A percentile compares a stretch with the other conserved stretches of the same genome.
phyloP scores from a whole-genome alignment of 1,284 basidiomycete genomes.

The Boletus sp. region DNA sequence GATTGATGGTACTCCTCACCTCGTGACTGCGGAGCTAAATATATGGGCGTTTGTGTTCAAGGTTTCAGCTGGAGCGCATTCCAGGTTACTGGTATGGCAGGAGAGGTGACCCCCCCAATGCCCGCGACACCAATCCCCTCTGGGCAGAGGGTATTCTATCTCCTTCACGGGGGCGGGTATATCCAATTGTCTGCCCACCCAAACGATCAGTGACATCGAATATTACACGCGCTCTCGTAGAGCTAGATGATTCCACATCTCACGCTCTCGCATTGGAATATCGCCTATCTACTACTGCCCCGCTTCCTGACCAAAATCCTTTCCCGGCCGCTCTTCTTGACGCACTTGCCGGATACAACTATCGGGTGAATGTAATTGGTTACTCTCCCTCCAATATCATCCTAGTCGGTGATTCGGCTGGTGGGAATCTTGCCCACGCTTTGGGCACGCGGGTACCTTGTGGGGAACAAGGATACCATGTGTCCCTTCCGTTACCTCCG shows the following conservation, averaged over 20 bases:
- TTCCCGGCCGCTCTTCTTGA: constrained; percentile 58
- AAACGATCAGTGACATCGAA: constrained; percentile 16
- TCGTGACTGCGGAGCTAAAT: constrained; percentile 50
- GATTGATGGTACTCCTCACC: constrained; percentile 46
- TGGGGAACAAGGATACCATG: constrained; percentile 22
- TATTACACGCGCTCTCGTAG: constrained; percentile 29
- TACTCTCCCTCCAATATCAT: constrained; percentile 50
- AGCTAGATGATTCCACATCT: constrained; percentile 18
- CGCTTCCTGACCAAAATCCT: constrained; percentile 28
- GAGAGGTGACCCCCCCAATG: constrained; percentile 31
- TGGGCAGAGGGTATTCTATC: constrained; percentile 48
- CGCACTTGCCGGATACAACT: constrained; percentile 50
- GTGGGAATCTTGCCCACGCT: constrained; percentile 55
- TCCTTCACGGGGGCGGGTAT: constrained; percentile 35
- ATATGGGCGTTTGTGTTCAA: constrained; percentile 41
- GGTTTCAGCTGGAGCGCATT: constrained; percentile 43
- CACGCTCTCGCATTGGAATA: constrained; percentile 45
- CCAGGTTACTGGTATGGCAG: constrained; percentile 60
- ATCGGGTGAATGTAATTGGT: constrained; percentile 43
- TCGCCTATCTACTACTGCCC: constrained; percentile 34
- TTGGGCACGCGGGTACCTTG: constrained; percentile 42
- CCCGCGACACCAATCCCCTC: constrained; percentile 38
- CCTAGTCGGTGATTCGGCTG: constrained; percentile 58
- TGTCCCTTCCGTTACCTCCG: constrained; percentile 35
- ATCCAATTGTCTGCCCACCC: constrained; percentile 26